Percentiles rank a stretch among this genome's conserved stretches.
These are phyloP conservation scores for Aspergillus cristatus DNA, from an alignment of 495 filamentous ascomycete species.

Conservation along the genomic window DNA sequence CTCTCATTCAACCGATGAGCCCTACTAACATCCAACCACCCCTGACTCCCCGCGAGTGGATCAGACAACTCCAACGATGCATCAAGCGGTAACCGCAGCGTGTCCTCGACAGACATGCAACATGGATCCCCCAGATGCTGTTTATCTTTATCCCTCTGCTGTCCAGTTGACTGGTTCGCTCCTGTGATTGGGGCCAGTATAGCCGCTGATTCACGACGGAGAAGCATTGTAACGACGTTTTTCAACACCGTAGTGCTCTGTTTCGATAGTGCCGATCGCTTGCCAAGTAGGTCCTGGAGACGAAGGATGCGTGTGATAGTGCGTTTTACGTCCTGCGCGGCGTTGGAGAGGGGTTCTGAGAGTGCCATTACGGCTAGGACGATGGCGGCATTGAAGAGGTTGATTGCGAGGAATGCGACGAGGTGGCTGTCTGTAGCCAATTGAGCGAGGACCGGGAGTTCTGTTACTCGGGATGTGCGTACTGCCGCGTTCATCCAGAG, in stretches of 20 bases:
- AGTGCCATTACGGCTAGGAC: conserved; percentile 24
- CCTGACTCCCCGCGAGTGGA: conserved; percentile 1
- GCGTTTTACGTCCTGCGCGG: conserved; percentile 24
- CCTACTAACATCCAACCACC: conserved; percentile 5
- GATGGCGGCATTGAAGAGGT: conserved; percentile 25
- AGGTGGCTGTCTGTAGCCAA: conserved; percentile 22
- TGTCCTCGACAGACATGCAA: conserved; percentile 17
- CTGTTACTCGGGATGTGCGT: conserved; percentile 19
- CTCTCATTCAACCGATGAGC: conserved; percentile 17
- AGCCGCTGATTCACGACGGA: conserved; percentile 15
- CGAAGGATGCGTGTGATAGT: conserved; percentile 23
- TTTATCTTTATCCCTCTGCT: background rate
- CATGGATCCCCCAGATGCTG: conserved; percentile 1
- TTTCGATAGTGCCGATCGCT: conserved; percentile 19
- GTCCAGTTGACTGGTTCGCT: background rate
- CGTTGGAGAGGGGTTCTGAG: conserved; percentile 23
- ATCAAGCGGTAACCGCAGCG: conserved; percentile 16
- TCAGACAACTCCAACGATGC: conserved; percentile 6
- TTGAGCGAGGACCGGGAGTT: conserved; percentile 15
- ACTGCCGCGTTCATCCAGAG: conserved; percentile 23
- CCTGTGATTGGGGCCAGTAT: conserved; percentile 16
- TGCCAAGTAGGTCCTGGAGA: conserved; percentile 20
- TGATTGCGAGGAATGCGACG: conserved; percentile 27
- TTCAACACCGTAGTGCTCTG: conserved; percentile 21
- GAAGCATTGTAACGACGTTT: conserved; percentile 17